Conservation (phyloP, 1,139 yeast genomes). For the Yamadazyma mexicana region DNA sequence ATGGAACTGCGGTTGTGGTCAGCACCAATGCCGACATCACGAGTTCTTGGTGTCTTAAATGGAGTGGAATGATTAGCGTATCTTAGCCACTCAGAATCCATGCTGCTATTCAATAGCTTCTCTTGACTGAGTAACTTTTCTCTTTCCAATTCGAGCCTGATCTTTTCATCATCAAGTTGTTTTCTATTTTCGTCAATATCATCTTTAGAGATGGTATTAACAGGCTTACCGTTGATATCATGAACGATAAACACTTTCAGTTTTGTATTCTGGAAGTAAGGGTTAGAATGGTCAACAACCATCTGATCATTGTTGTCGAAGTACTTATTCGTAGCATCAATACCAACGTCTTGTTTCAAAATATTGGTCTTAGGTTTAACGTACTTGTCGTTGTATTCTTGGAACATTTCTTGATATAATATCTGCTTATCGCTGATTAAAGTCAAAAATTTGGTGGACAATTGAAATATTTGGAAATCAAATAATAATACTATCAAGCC, state of each 20-base stretch:
- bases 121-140: conserved; percentile 14
- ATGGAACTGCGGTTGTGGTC: conserved; percentile 5
- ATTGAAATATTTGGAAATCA: conserved; percentile 38
- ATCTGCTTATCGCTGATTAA: conserved; percentile 60
- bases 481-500: conserved; percentile 34
- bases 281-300: conserved; percentile 23
- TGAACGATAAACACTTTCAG: conserved; percentile 49
- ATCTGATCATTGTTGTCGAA: conserved; percentile 26
- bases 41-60: conserved; percentile 8
- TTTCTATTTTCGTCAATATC: conserved; percentile 13
- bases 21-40: conserved; percentile 4
- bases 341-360: conserved; percentile 58
- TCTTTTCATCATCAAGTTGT: conserved; percentile 15
- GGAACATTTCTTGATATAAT: conserved; percentile 59
- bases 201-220: conserved; percentile 12
- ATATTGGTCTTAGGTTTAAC: conserved; percentile 62
- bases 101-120: conserved; percentile 10
- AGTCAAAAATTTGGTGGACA: conserved; percentile 47
- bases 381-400: conserved; percentile 63
- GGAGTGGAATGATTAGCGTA: conserved; percentile 12
- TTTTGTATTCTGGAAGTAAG: conserved; percentile 24
- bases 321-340: conserved; percentile 56
- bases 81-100: conserved; percentile 13
- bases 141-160: conserved; percentile 15
- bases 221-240: conserved; percentile 41